Evolutionary conservation across 2,329 filamentous ascomycete genomes (phyloP).

Genomic region (Aureobasidium sp.): DNA sequence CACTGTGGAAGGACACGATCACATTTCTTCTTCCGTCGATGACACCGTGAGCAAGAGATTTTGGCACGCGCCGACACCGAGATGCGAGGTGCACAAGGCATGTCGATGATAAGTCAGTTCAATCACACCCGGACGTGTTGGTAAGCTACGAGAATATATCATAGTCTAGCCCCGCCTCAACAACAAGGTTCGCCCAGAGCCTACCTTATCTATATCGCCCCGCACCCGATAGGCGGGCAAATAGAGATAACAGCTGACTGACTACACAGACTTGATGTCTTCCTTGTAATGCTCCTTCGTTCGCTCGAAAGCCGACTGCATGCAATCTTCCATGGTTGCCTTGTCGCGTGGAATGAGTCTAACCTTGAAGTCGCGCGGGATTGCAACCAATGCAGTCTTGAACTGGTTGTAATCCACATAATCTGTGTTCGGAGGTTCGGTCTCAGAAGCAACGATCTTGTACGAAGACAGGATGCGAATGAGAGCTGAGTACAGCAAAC

Average conservation of each 20-base stretch:
- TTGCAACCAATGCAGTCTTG: conserved; percentile 54
- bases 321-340: conserved; percentile 32
- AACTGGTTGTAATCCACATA: conserved; percentile 57
- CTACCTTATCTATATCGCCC: background rate
- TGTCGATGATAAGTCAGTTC: background rate
- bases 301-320: conserved; percentile 38
- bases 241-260: background rate
- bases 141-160: too few relatives aligned
- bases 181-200: too few relatives aligned
- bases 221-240: background rate
- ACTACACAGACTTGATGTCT: background rate
- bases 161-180: too few relatives aligned
- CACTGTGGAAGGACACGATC: conserved; percentile 36
- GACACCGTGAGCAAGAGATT: conserved; percentile 34
- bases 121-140: too few relatives aligned
- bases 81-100: conserved; percentile 4
- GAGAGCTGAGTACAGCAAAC: conserved; percentile 45
- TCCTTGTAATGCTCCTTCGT: conserved; percentile 33
- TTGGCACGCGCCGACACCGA: background rate
- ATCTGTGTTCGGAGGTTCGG: conserved; percentile 51
- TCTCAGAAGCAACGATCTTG: conserved; percentile 43
- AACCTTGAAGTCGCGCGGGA: conserved; percentile 53
- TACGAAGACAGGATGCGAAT: conserved; percentile 45
- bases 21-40: conserved; percentile 40
- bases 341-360: conserved; percentile 48